These are phyloP conservation scores for Ophiostoma sp. DNA, from an alignment of 2,329 filamentous ascomycete genomes.

Conservation along the genomic window DNA sequence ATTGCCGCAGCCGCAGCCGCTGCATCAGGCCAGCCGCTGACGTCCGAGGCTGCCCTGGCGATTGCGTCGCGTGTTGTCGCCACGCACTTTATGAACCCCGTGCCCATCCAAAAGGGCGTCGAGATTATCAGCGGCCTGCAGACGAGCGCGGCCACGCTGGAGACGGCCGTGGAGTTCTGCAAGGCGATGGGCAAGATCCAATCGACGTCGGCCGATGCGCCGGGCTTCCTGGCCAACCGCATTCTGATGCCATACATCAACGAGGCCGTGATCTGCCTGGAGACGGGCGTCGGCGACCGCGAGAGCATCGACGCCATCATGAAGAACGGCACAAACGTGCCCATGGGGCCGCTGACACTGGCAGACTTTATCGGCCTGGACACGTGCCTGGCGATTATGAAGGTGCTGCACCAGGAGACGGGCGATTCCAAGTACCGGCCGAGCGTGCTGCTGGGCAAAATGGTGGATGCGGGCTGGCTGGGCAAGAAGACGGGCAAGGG, in stretches of 20 bases:
- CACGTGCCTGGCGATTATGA: constrained; percentile 96
- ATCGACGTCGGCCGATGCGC: constrained; percentile 80
- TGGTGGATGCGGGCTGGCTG: constrained; percentile 97
- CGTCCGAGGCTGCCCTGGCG: constrained; percentile 52
- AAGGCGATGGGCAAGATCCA: constrained; percentile 89
- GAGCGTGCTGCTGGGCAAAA: constrained; percentile 79
- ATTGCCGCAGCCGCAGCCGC: constrained; percentile 77
- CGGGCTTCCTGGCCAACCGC: constrained; percentile 91
- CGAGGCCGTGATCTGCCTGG: constrained; percentile 91
- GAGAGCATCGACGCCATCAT: constrained; percentile 97
- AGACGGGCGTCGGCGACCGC: constrained; percentile 81
- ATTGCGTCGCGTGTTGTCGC: constrained; percentile 78
- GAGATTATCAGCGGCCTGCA: constrained; percentile 95
- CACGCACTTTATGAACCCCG: constrained; percentile 99
- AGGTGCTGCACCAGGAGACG: constrained; percentile 82
- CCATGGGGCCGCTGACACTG: constrained; percentile 90
- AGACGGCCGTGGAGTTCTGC: constrained; percentile 79
- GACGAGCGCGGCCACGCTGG: constrained; percentile 75
- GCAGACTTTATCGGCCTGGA: constrained; percentile 97
- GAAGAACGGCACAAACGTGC: constrained; percentile 98
- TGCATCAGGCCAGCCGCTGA: constrained; percentile 7
- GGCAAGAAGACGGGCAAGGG: constrained; percentile 97
- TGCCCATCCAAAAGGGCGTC: constrained; percentile 92
- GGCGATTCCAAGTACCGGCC: constrained; percentile 95
- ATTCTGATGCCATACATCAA: constrained; percentile 99